A percentile compares a stretch with the other conserved stretches of the same genome.
Conservation (phyloP, 768 basidiomycete species). For the Suillus subluteus region DNA sequence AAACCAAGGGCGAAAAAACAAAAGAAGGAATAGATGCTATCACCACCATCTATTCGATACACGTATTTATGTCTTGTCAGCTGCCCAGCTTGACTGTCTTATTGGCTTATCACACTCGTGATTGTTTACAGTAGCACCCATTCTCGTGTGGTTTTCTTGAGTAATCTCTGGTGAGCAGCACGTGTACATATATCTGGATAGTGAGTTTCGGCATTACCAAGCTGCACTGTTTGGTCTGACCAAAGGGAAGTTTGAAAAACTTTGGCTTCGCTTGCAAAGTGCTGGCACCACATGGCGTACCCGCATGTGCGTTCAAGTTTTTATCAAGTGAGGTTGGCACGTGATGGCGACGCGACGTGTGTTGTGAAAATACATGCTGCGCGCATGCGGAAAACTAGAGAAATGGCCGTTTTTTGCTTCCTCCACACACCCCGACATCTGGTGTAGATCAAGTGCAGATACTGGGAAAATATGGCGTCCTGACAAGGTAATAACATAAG, state of each 20-base stretch:
- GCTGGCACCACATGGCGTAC: neutral
- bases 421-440: neutral
- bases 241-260: neutral
- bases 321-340: too few species aligned
- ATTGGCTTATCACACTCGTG: conserved; percentile 6
- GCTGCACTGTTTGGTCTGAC: neutral
- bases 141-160: neutral
- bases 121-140: conserved; percentile 10
- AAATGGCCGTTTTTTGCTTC: neutral
- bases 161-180: neutral
- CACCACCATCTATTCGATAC: conserved; percentile 17
- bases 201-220: neutral
- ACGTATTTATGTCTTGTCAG: conserved; percentile 33
- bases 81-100: conserved; percentile 14
- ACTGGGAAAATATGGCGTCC: neutral
- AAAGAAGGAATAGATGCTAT: conserved; percentile 41
- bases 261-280: neutral
- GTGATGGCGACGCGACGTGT: neutral
- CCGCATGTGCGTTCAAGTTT: too few species aligned
- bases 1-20: conserved; percentile 80
- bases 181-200: neutral
- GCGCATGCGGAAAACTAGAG: neutral
- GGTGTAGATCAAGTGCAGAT: neutral
- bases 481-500: neutral
- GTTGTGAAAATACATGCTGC: neutral